Evolutionary conservation across 306 rosid genomes (phyloP).

Genomic region (Cotoneaster glaucophyllus): DNA sequence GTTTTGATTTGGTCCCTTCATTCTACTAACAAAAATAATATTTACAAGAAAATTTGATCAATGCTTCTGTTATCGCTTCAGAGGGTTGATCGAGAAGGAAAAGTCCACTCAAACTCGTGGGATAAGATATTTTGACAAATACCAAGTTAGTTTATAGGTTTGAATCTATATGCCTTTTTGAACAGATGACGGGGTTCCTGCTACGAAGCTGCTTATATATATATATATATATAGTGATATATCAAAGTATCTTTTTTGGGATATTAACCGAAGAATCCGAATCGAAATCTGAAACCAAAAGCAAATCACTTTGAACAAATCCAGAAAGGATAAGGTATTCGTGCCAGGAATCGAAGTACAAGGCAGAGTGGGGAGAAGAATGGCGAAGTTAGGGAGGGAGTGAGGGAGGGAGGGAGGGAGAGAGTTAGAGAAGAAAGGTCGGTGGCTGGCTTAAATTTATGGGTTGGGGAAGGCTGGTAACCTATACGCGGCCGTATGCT

Average conservation of each 20-base stretch:
- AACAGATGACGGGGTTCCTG: neutral
- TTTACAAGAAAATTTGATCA: neutral
- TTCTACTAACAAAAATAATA: neutral
- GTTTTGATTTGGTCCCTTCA: slow-evolving; percentile 15
- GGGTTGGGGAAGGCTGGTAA: neutral
- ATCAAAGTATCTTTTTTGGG: neutral
- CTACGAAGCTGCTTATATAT: too few species aligned
- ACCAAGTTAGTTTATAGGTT: neutral
- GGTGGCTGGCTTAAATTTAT: neutral
- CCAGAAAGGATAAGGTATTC: neutral
- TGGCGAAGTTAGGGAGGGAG: neutral
- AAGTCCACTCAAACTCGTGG: neutral
- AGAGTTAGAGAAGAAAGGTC: neutral
- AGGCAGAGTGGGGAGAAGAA: neutral
- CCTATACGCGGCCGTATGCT: neutral
- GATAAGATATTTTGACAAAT: neutral
- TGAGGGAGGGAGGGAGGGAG: neutral
- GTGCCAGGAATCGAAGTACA: neutral
- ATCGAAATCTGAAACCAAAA: neutral
- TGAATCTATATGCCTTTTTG: neutral
- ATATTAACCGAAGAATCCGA: neutral
- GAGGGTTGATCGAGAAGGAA: neutral
- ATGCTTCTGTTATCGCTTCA: neutral
- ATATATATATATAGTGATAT: neutral
- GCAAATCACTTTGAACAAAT: neutral